A percentile compares a stretch with the other conserved stretches of the same genome.
Evolutionary conservation across 2,329 filamentous ascomycete species (phyloP).

Genomic region (Colletotrichum zoysiae): DNA sequence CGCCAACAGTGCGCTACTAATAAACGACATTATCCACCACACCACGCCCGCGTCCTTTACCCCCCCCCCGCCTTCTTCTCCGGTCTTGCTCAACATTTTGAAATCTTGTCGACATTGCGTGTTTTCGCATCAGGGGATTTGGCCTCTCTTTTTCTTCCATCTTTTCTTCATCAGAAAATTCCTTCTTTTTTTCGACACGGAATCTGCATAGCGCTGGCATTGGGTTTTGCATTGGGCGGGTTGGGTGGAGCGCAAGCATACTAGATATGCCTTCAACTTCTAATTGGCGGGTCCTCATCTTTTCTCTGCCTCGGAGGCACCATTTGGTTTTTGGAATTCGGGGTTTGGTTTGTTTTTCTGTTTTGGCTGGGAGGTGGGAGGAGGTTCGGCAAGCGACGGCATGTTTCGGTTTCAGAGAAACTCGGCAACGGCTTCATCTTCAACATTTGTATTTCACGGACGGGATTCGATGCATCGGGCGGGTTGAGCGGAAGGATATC

Average conservation of each 20-base stretch:
- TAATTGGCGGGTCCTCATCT: conserved; percentile 36
- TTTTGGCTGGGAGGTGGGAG: background rate
- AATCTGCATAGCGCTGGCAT: conserved; percentile 36
- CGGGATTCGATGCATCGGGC: conserved; percentile 31
- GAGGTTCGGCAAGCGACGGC: conserved; percentile 7
- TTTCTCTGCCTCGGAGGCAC: conserved; percentile 12
- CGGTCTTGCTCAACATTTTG: conserved; percentile 23
- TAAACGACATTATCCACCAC: conserved; percentile 26
- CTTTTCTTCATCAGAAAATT: background rate
- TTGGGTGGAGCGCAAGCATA: conserved; percentile 32
- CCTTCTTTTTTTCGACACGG: conserved; percentile 19
- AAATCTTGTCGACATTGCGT: conserved; percentile 16
- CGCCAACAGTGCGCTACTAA: conserved; percentile 23
- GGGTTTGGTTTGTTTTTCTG: background rate
- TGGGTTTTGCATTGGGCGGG: conserved; percentile 38
- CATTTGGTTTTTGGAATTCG: too few species aligned
- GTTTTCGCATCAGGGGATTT: background rate
- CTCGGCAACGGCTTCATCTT: conserved; percentile 26
- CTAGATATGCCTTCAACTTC: conserved; percentile 36
- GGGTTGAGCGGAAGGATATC: conserved; percentile 26
- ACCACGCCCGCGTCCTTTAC: conserved; percentile 14
- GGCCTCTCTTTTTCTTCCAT: background rate
- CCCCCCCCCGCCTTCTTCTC: background rate
- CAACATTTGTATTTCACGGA: conserved; percentile 35
- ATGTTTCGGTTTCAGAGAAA: conserved; percentile 30